Conservation (phyloP, 2,329 filamentous ascomycete genomes). For the Alternaria consortialis region DNA sequence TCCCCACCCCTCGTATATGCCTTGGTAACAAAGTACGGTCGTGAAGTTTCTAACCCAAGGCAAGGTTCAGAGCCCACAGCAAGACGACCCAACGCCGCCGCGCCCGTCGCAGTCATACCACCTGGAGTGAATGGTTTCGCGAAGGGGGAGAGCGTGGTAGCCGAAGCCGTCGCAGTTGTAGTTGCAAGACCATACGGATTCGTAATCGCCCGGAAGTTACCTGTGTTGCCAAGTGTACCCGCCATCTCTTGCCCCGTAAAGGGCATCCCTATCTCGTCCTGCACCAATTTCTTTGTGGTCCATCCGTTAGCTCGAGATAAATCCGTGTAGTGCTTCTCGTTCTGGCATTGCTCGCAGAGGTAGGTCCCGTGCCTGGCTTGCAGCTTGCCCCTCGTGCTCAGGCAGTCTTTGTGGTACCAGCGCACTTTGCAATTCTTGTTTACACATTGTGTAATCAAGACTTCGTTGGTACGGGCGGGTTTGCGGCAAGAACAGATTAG, state of each 20-base stretch:
- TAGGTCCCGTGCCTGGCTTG: constrained; percentile 15
- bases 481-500: constrained; percentile 31
- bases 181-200: constrained; percentile 21
- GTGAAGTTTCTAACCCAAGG: not conserved
- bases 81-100: not conserved
- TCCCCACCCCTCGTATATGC: not conserved
- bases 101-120: too few relatives aligned
- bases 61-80: constrained; percentile 1
- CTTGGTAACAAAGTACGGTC: constrained; percentile 1
- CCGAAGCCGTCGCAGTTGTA: too few relatives aligned
- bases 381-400: constrained; percentile 25
- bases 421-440: constrained; percentile 22
- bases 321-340: constrained; percentile 13
- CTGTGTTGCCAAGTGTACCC: not conserved
- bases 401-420: constrained; percentile 36
- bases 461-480: constrained; percentile 12
- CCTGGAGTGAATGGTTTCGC: not conserved
- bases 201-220: not conserved
- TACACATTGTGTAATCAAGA: constrained; percentile 28
- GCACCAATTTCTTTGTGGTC: not conserved
- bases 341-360: constrained; percentile 21
- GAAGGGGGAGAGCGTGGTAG: not conserved
- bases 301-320: not conserved
- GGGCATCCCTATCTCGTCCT: not conserved
- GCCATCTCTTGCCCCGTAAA: constrained; percentile 6